phyloP scores from a whole-genome alignment of 345 rosid genomes.

The Bruguiera sexangula region DNA sequence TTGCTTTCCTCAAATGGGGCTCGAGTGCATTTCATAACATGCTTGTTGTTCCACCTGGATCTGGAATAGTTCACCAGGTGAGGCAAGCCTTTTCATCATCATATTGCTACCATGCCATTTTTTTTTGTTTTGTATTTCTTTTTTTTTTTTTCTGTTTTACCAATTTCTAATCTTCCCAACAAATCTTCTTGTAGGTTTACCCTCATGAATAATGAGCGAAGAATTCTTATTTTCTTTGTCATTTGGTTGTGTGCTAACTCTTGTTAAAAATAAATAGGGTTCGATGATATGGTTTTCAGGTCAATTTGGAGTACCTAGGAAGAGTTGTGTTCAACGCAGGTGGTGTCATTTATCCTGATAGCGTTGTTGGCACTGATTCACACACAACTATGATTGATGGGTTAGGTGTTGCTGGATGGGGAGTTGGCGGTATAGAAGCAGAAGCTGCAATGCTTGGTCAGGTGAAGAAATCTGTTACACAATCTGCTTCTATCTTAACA shows the following conservation, averaged over 20 bases:
- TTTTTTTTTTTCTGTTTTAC: background rate
- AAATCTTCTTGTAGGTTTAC: too few relatives aligned
- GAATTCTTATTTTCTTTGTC: background rate
- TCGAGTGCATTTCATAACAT: slow-evolving; percentile 84
- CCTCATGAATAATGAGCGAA: too few relatives aligned
- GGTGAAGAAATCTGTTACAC: slow-evolving; percentile 37
- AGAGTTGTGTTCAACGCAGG: slow-evolving; percentile 82
- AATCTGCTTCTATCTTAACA: background rate
- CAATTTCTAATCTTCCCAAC: background rate
- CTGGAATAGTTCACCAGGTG: slow-evolving; percentile 97
- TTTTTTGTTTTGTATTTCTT: background rate
- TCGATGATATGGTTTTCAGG: slow-evolving; percentile 42
- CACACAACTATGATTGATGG: slow-evolving; percentile 99
- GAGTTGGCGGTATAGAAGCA: slow-evolving; percentile 97
- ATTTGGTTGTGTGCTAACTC: background rate
- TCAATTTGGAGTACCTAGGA: slow-evolving; percentile 85
- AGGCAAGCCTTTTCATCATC: background rate
- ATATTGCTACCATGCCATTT: background rate
- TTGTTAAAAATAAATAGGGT: background rate
- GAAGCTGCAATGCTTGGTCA: slow-evolving; percentile 98
- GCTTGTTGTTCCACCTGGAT: slow-evolving; percentile 98
- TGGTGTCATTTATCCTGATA: slow-evolving; percentile 83
- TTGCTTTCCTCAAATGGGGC: slow-evolving; percentile 95
- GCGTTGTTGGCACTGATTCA: slow-evolving; percentile 94
- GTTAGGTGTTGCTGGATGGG: slow-evolving; percentile 98